A percentile compares a stretch with the other conserved stretches of the same genome.
phyloP scores from a whole-genome alignment of 1,284 basidiomycete species.

The Ganoderma lucidum region DNA sequence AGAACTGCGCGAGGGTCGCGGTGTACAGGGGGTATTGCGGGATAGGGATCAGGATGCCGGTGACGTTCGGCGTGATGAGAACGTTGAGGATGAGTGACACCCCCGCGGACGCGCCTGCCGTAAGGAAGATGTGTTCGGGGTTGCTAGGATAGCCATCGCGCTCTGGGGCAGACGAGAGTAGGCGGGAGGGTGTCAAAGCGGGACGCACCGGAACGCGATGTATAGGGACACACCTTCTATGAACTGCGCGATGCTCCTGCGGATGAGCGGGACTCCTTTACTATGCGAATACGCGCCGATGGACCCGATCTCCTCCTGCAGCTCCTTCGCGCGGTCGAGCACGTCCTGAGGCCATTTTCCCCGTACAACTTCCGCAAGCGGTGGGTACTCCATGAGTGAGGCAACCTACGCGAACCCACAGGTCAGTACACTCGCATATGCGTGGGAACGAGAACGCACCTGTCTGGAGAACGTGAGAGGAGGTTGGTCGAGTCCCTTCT shows the following conservation, averaged over 20 bases:
- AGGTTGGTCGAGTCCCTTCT: slow-evolving; percentile 92
- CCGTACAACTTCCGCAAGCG: slow-evolving; percentile 80
- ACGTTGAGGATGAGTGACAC: slow-evolving; percentile 90
- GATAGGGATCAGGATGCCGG: slow-evolving; percentile 93
- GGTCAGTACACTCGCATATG: not conserved
- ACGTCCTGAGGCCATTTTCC: slow-evolving; percentile 89
- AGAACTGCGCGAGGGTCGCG: slow-evolving; percentile 88
- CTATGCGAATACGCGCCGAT: slow-evolving; percentile 97
- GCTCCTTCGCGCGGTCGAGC: slow-evolving; percentile 81
- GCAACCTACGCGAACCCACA: slow-evolving; percentile 66
- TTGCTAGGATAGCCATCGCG: slow-evolving; percentile 89
- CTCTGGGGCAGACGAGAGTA: slow-evolving; percentile 52
- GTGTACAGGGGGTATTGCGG: slow-evolving; percentile 99
- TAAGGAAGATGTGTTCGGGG: slow-evolving; percentile 67
- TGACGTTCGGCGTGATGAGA: slow-evolving; percentile 72
- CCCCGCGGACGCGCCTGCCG: slow-evolving; percentile 92
- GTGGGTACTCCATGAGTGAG: slow-evolving; percentile 93
- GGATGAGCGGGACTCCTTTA: slow-evolving; percentile 91
- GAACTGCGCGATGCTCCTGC: slow-evolving; percentile 90
- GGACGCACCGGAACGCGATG: slow-evolving; percentile 9
- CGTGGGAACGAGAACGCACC: slow-evolving; percentile 53
- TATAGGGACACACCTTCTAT: slow-evolving; percentile 71
- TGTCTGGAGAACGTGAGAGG: slow-evolving; percentile 95
- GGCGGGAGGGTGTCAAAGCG: slow-evolving; percentile 4
- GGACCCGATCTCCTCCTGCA: slow-evolving; percentile 90